Conservation (phyloP, 768 basidiomycete genomes). For the Collybia sordida region DNA sequence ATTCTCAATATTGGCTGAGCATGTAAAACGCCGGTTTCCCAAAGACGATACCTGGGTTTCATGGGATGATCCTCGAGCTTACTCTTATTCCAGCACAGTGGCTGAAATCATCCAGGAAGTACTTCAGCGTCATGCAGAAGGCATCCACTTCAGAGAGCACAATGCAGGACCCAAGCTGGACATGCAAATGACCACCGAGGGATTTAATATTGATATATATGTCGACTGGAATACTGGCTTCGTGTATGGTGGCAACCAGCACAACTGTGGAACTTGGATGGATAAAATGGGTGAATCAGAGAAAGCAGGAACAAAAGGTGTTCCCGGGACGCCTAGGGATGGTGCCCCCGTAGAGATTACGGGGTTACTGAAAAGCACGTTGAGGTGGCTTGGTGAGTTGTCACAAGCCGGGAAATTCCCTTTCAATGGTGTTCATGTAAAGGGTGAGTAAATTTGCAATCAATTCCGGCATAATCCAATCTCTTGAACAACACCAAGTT, state of each 20-base stretch:
- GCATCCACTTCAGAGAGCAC: constrained; percentile 93
- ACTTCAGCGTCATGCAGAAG: constrained; percentile 87
- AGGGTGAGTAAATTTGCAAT: constrained; percentile 53
- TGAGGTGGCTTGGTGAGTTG: constrained; percentile 83
- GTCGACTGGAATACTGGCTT: constrained; percentile 98
- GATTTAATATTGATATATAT: constrained; percentile 89
- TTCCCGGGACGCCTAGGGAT: constrained; percentile 95
- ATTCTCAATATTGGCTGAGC: constrained; percentile 71
- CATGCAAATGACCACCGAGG: constrained; percentile 90
- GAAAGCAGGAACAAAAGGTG: constrained; percentile 90
- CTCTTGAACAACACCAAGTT: constrained; percentile 41
- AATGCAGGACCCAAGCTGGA: constrained; percentile 98
- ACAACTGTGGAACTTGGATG: constrained; percentile 97
- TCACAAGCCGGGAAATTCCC: constrained; percentile 72
- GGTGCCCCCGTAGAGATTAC: constrained; percentile 96
- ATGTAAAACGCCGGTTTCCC: constrained; percentile 92
- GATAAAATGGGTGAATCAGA: constrained; percentile 97
- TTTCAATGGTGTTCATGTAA: constrained; percentile 84
- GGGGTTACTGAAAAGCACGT: constrained; percentile 87
- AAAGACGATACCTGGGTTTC: constrained; percentile 90
- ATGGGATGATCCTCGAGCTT: constrained; percentile 87
- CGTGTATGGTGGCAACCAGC: constrained; percentile 79
- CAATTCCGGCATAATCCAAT: neutral
- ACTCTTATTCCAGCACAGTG: constrained; percentile 75
- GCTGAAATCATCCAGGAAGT: constrained; percentile 98